These are phyloP conservation scores for Tillandsia fasciculata DNA, from an alignment of 176 grass and related monocot species.

Conservation along the genomic window DNA sequence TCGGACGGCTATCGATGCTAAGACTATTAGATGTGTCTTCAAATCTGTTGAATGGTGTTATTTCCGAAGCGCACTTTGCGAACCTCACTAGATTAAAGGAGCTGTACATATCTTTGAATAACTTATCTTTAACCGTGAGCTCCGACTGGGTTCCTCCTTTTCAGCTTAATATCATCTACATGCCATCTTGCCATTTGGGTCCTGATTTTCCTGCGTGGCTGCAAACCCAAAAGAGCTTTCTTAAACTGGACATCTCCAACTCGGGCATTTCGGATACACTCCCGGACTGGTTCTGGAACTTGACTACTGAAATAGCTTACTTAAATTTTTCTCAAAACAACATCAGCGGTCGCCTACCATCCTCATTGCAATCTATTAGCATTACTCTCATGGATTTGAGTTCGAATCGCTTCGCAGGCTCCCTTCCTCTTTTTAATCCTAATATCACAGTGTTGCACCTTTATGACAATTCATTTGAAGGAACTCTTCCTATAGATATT, in stretches of 20 bases:
- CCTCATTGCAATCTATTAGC: background rate
- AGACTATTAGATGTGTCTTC: background rate
- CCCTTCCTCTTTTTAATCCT: slow-evolving; percentile 1
- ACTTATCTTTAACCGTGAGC: background rate
- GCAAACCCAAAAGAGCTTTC: background rate
- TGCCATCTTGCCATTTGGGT: slow-evolving; percentile 2
- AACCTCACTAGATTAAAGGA: slow-evolving; percentile 1
- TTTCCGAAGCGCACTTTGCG: slow-evolving; percentile 2
- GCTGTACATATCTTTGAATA: background rate
- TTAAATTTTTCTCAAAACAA: slow-evolving; percentile 7
- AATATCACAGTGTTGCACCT: background rate
- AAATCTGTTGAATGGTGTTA: background rate
- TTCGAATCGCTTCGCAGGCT: background rate
- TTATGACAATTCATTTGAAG: slow-evolving; percentile 4
- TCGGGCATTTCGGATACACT: slow-evolving; percentile 1
- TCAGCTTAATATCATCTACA: background rate
- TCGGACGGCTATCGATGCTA: background rate
- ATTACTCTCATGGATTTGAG: background rate
- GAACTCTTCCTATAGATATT: background rate
- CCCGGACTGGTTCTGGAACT: slow-evolving; percentile 12
- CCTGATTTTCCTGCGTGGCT: slow-evolving; percentile 11
- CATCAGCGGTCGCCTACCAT: slow-evolving; percentile 4
- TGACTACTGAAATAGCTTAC: background rate
- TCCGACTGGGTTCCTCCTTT: slow-evolving; percentile 12
- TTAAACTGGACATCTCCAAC: background rate